Conservation (phyloP, 345 rosid species). For the Raphanus sativus region DNA sequence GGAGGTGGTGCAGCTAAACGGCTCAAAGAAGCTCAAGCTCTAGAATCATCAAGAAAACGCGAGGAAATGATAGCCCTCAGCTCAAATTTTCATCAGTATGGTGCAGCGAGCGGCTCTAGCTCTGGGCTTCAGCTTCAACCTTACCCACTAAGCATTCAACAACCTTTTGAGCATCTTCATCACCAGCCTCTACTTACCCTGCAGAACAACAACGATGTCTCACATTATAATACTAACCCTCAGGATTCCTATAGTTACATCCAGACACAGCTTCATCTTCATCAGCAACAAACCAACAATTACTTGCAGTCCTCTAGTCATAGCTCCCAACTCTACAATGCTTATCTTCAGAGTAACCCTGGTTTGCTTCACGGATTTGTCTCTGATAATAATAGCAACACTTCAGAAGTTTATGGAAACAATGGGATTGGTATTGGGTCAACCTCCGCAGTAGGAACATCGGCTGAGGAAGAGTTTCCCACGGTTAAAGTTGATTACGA, state of each 20-base stretch:
- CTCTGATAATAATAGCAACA: conserved; percentile 51
- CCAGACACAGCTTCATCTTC: conserved; percentile 78
- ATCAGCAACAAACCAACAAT: conserved; percentile 47
- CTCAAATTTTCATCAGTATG: conserved; percentile 60
- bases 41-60: conserved; percentile 76
- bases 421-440: conserved; percentile 58
- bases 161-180: conserved; percentile 53
- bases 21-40: conserved; percentile 95
- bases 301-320: conserved; percentile 52
- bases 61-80: conserved; percentile 88
- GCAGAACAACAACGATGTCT: conserved; percentile 65
- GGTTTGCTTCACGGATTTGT: conserved; percentile 65
- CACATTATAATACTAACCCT: conserved; percentile 60
- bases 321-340: conserved; percentile 60
- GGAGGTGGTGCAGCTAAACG: conserved; percentile 98
- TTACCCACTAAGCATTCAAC: conserved; percentile 63
- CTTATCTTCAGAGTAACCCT: conserved; percentile 68
- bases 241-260: conserved; percentile 59
- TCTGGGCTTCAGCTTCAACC: conserved; percentile 58
- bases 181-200: conserved; percentile 64
- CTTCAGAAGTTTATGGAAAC: conserved; percentile 59
- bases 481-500: conserved; percentile 88
- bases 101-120: conserved; percentile 48
- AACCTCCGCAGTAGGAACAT: conserved; percentile 47
- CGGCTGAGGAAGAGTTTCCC: conserved; percentile 56